These are phyloP conservation scores for Leccinum variicolor DNA, from an alignment of 768 basidiomycete genomes.

Conservation along the genomic window DNA sequence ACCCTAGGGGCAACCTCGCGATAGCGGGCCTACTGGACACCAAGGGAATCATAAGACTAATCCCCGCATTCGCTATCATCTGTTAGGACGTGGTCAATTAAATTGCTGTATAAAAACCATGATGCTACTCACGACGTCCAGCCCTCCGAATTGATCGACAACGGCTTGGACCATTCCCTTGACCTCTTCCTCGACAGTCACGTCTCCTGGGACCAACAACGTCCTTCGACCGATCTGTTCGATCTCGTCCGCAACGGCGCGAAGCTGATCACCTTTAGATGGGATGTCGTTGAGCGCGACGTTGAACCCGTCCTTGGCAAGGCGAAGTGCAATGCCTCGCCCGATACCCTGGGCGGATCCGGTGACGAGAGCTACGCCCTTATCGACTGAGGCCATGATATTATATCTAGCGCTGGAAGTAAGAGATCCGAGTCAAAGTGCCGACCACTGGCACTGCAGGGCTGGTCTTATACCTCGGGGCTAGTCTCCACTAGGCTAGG, in stretches of 20 bases:
- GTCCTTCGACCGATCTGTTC: slow-evolving; percentile 8
- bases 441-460: too few relatives aligned
- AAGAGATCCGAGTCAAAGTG: background rate
- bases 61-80: slow-evolving; percentile 16
- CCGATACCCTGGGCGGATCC: slow-evolving; percentile 30
- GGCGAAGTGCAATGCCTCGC: slow-evolving; percentile 12
- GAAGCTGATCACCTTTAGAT: slow-evolving; percentile 6
- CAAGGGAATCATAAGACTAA: background rate
- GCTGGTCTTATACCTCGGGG: background rate
- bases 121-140: slow-evolving; percentile 4
- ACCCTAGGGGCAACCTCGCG: background rate
- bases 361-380: slow-evolving; percentile 27
- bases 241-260: slow-evolving; percentile 4
- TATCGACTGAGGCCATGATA: background rate
- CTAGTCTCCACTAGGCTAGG: background rate
- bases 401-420: background rate
- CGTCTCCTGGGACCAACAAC: slow-evolving; percentile 12
- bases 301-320: slow-evolving; percentile 18
- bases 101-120: background rate
- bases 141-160: background rate
- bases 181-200: background rate
- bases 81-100: background rate
- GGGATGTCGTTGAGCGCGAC: slow-evolving; percentile 29
- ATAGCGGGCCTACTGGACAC: background rate
- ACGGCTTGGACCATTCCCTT: background rate